phyloP scores from a whole-genome alignment of 257 asterid genomes.

The Verbascum thapsus region DNA sequence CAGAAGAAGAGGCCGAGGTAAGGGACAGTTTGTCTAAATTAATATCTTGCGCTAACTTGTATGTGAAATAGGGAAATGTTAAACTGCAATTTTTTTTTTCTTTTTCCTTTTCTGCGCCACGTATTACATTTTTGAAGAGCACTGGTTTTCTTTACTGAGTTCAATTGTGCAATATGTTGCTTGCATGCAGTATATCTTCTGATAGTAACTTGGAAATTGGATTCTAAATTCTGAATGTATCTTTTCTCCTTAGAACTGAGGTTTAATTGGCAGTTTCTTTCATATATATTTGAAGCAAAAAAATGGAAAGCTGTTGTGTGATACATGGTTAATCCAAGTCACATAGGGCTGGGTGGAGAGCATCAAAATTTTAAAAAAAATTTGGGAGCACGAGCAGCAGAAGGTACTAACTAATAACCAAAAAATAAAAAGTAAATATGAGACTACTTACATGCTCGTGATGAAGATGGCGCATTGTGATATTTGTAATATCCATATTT shows the following conservation, averaged over 20 bases:
- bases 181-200: background rate
- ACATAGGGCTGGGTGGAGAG: background rate
- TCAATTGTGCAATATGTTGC: background rate
- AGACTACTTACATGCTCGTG: too few relatives aligned
- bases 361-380: too few relatives aligned
- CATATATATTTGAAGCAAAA: background rate
- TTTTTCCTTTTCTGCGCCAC: background rate
- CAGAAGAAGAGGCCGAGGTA: conserved; percentile 96
- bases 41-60: background rate
- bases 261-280: background rate
- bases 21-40: conserved; percentile 24
- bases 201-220: background rate
- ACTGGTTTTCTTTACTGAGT: too few relatives aligned
- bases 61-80: background rate
- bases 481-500: too few relatives aligned
- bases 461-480: too few relatives aligned
- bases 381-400: too few relatives aligned
- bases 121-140: too few relatives aligned
- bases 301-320: background rate
- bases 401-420: too few relatives aligned
- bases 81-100: too few relatives aligned
- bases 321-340: background rate
- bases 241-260: background rate
- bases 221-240: background rate
- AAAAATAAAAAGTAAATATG: too few relatives aligned